Conservation (phyloP, 352 stramenopile genomes). For the Phytophthora chlamydospora region DNA sequence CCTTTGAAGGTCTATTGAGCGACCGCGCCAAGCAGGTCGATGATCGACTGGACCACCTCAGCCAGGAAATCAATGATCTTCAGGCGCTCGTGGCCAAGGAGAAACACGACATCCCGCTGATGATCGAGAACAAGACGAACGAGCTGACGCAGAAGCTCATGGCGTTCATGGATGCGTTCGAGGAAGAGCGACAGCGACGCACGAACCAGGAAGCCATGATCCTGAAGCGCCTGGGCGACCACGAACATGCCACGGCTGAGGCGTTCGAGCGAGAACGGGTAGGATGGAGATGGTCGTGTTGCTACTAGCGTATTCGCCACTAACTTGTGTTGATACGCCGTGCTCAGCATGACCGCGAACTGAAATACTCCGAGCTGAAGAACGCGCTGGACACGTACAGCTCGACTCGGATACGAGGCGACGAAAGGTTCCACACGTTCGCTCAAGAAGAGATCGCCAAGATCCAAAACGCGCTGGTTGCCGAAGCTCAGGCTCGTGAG, state of each 20-base stretch:
- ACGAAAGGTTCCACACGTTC: slow-evolving; percentile 79
- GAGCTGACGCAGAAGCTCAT: slow-evolving; percentile 90
- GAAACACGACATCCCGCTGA: slow-evolving; percentile 86
- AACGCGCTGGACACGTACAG: slow-evolving; percentile 72
- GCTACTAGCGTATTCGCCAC: too few relatives aligned
- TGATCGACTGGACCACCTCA: slow-evolving; percentile 68
- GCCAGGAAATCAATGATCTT: slow-evolving; percentile 83
- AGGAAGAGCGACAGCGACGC: slow-evolving; percentile 84
- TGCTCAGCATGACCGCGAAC: slow-evolving; percentile 29
- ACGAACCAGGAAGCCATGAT: slow-evolving; percentile 88
- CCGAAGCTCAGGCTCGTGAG: slow-evolving; percentile 84
- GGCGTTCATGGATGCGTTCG: slow-evolving; percentile 90
- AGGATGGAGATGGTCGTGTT: not conserved
- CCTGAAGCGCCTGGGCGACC: slow-evolving; percentile 91
- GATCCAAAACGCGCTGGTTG: slow-evolving; percentile 78
- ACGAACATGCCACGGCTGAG: slow-evolving; percentile 80
- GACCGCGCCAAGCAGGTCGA: slow-evolving; percentile 80
- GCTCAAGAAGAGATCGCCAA: slow-evolving; percentile 75
- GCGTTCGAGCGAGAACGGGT: slow-evolving; percentile 75
- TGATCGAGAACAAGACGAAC: slow-evolving; percentile 90
- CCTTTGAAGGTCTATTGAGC: slow-evolving; percentile 83
- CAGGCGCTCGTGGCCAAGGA: slow-evolving; percentile 85
- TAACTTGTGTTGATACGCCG: not conserved
- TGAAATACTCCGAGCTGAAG: slow-evolving; percentile 80
- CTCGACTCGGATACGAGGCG: slow-evolving; percentile 69